Evolutionary conservation across 805 yeast genomes (phyloP).

Genomic region (Sungouiozyma intestinalis): DNA sequence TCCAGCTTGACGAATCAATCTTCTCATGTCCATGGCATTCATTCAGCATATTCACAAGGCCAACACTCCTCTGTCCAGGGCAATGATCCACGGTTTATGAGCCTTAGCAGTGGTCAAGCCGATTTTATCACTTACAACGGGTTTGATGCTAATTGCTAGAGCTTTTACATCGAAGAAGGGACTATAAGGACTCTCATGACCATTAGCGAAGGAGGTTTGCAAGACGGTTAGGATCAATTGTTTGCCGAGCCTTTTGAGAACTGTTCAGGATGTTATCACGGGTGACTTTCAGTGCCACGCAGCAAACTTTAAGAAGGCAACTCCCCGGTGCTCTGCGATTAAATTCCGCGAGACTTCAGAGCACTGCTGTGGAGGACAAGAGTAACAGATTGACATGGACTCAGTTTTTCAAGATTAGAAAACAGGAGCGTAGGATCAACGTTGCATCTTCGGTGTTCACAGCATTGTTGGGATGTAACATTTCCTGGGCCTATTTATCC

Average conservation of each 20-base stretch:
- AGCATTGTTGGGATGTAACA: conserved; percentile 51
- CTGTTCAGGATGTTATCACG: background rate
- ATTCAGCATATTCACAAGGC: too few relatives aligned
- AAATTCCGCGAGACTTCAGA: background rate
- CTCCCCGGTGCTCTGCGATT: background rate
- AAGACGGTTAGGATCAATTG: too few relatives aligned
- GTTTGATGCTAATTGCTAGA: too few relatives aligned
- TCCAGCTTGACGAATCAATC: too few relatives aligned
- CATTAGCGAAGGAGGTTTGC: too few relatives aligned
- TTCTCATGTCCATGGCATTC: too few relatives aligned
- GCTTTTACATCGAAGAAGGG: too few relatives aligned
- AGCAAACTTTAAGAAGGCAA: background rate
- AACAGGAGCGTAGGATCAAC: conserved; percentile 63
- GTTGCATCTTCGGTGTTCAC: conserved; percentile 57
- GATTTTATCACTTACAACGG: too few relatives aligned
- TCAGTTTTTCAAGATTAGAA: conserved; percentile 66
- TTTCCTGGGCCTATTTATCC: conserved; percentile 68
- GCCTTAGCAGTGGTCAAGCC: too few relatives aligned
- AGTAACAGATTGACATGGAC: conserved; percentile 51
- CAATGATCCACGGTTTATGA: too few relatives aligned
- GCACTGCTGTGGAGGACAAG: background rate
- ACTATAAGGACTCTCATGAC: too few relatives aligned
- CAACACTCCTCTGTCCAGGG: too few relatives aligned
- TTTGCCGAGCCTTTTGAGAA: background rate
- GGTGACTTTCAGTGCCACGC: background rate